Base-by-base conservation (phyloP, 129 eudicot species). In the Chrysanthemum seticuspe region DNA sequence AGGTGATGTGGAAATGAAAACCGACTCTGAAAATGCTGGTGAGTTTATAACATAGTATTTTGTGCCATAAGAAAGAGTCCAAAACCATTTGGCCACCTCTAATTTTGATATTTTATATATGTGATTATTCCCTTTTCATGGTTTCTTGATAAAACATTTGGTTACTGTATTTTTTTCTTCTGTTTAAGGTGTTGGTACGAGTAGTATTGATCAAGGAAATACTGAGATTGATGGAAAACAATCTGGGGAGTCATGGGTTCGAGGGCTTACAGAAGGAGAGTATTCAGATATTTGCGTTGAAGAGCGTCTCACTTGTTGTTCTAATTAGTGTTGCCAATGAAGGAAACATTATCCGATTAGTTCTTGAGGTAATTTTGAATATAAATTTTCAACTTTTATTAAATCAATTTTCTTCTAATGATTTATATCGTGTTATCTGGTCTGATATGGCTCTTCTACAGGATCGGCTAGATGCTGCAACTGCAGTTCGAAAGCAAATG, bases 381-480 rank as follows among this genome's bases (percentile, higher is more conserved):
- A 27, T 15, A 44, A 44, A 62, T 36, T 19, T 61, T 48, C 1
- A 48, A 25, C 14, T 25, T 7, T 18, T 13, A 36, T 40, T 8
- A 29, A 10, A 25, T 23, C 11, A 60, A 50, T 5, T n/a, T 23
- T 49, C 27, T 23, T 64, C 25, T 15, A 50, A 4, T 11, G 36
- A 25, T 29, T 44, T 10, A 3, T 13, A 11, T 56, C 67, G 36
- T 27, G 27, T 27, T 21, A 6, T 6, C 8, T 5, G 44, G 45
- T 27, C 47, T 54, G 51, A 77, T 56, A 50, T 50, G 62, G 51
- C 56, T 70, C 36, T 72, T 65, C 70, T 79, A 68, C 85, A 89
- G 96, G 98, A 94, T 25, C 97, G 97, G 25, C 77, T 89, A 81
- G 98, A 94, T 81, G 96, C 91, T 34, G 97, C 96, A 61, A 88